Conservation (phyloP, 164 flowering plant genomes). For the Annona squamosa region DNA sequence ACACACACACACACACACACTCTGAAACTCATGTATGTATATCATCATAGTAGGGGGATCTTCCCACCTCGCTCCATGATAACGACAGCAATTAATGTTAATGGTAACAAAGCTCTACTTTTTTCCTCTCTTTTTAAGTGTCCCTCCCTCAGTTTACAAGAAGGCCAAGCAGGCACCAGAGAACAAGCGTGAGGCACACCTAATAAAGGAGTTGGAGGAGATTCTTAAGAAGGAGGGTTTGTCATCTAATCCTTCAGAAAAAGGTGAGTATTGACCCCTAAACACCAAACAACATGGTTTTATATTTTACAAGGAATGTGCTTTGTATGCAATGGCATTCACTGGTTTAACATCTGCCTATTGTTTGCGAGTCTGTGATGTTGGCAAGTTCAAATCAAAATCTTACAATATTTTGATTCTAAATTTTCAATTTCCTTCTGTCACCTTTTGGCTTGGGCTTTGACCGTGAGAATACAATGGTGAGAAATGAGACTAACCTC, state of each 20-base stretch:
- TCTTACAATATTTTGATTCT: background rate
- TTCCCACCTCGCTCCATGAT: background rate
- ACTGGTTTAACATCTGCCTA: background rate
- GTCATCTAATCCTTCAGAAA: conserved; percentile 76
- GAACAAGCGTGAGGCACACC: conserved; percentile 57
- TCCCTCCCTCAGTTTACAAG: conserved; percentile 76
- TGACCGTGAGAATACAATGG: background rate
- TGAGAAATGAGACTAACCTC: background rate
- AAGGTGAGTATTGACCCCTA: conserved; percentile 37
- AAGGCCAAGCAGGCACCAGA: conserved; percentile 87
- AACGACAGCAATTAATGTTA: background rate
- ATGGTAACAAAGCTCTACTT: background rate
- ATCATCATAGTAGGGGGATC: too few species aligned
- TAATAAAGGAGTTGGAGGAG: conserved; percentile 72
- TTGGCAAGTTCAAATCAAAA: background rate
- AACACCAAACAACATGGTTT: background rate
- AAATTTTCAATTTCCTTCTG: background rate
- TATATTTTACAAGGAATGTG: background rate
- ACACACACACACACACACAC: too few species aligned
- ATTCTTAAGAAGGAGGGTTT: conserved; percentile 80
- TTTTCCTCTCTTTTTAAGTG: conserved; percentile 31
- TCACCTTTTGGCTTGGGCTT: background rate
- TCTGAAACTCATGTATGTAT: too few species aligned
- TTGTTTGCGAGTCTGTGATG: background rate
- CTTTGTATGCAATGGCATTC: background rate